Base-by-base conservation (phyloP, 2,329 filamentous ascomycete species). In the Xylaria sp. region DNA sequence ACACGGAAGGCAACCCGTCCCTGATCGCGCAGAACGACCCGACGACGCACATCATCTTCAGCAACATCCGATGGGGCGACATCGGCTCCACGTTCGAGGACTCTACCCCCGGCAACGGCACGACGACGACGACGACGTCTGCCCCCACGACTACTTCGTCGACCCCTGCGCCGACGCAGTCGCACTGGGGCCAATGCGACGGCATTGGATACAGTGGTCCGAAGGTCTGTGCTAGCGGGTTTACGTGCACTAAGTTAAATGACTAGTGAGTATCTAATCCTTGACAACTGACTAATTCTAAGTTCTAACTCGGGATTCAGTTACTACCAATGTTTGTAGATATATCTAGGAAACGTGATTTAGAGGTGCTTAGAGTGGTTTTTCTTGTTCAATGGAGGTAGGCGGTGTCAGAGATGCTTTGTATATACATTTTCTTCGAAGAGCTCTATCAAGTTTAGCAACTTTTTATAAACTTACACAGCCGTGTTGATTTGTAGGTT, bases 1-100 rank as follows among this genome's bases (percentile, higher is more conserved):
- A 79, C 0, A 85, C 83, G 0, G 85, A 87, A 75, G 88, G 88
- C 2, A 78, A 85, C 69, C 87, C 88, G 16, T 44, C 59, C 21
- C 57, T 75, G 1, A 75, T 77, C 21, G 40, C 53, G 3, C 35
- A 69, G 64, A 70, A 70, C 53, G 58, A 72, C 2, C 71, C 74
- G 4, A 68, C 53, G 16, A 76, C 75, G 3, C 70, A 70, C n/a
- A 75, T 77, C n/a, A 68, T 74, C 44, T 77, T 77, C 67, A 72
- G 63, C 68, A 76, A 75, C 68, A 72, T 76, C 18, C 50, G 75
- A 60, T 77, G 75, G 75, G 75, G 75, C 2, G 75, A 77, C 29
- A 61, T 76, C 27, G 75, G 74, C 55, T 71, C 71, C 12, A 72
- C 71, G 1, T 71, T 71, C 37, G 35, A 47, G 23, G 40, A 59